phyloP scores from a whole-genome alignment of 2,329 filamentous ascomycete genomes.

The Dryadomyces quercus-mongolicae region DNA sequence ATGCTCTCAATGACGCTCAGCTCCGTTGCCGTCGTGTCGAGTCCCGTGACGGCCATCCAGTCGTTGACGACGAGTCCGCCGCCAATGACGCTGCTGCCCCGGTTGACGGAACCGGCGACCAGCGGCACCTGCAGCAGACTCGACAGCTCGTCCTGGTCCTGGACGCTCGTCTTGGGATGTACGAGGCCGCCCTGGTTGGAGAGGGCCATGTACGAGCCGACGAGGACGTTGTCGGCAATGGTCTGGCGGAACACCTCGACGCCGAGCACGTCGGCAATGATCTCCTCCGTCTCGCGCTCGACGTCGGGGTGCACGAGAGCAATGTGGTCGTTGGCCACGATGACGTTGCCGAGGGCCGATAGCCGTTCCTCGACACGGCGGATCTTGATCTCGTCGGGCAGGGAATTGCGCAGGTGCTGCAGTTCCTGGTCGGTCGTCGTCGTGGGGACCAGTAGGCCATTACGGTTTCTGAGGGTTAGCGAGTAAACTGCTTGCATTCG shows the following conservation, averaged over 20 bases:
- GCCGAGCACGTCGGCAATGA: conserved; percentile 85
- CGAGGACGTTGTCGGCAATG: conserved; percentile 91
- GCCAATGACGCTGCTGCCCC: conserved; percentile 87
- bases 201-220: conserved; percentile 91
- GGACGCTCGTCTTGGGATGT: conserved; percentile 91
- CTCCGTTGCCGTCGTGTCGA: conserved; percentile 95
- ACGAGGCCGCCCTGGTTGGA: conserved; percentile 95
- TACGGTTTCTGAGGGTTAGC: conserved; percentile 60
- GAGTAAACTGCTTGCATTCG: background rate
- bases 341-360: conserved; percentile 92
- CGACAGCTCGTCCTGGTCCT: conserved; percentile 95
- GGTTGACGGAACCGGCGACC: conserved; percentile 87
- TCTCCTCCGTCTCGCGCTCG: conserved; percentile 96
- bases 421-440: conserved; percentile 96
- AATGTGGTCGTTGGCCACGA: conserved; percentile 93
- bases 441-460: conserved; percentile 90
- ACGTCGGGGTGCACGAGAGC: conserved; percentile 92
- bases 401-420: conserved; percentile 88
- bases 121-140: conserved; percentile 90
- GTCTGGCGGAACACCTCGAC: conserved; percentile 91
- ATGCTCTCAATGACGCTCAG: conserved; percentile 93
- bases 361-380: conserved; percentile 96
- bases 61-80: conserved; percentile 96
- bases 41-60: conserved; percentile 88
- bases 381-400: conserved; percentile 86